phyloP scores from a whole-genome alignment of 2,329 filamentous ascomycete species.

The Verticillium longisporum region DNA sequence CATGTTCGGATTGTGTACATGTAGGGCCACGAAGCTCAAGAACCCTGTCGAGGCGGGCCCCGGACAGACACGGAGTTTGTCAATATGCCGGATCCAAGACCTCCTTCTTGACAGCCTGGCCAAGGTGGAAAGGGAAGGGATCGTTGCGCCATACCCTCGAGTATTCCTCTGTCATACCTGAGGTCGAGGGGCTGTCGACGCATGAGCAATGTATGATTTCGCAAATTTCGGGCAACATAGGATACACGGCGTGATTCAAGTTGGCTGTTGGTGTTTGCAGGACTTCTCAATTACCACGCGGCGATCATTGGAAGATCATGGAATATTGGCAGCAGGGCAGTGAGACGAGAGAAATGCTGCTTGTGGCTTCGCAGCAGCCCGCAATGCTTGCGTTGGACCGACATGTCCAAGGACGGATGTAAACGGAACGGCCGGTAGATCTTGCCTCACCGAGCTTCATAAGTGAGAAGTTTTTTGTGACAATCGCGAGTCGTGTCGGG shows the following conservation, averaged over 20 bases:
- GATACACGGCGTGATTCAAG: not conserved
- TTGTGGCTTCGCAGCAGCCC: not conserved
- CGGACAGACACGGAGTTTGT: too few species aligned
- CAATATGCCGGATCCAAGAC: too few species aligned
- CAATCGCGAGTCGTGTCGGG: not conserved
- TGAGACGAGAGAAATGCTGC: not conserved
- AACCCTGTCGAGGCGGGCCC: too few species aligned
- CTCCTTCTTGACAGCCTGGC: too few species aligned
- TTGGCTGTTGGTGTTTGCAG: not conserved
- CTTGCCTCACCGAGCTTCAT: too few species aligned
- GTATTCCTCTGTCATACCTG: too few species aligned
- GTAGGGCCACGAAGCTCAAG: too few species aligned
- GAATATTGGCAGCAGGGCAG: not conserved
- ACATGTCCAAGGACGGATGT: not conserved
- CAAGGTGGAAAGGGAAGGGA: too few species aligned
- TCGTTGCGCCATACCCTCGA: too few species aligned
- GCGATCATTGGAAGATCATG: not conserved
- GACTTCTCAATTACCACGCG: not conserved
- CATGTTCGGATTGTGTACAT: too few species aligned
- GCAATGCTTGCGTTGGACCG: too few species aligned
- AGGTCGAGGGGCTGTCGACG: too few species aligned
- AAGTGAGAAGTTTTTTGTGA: not conserved
- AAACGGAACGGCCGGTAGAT: not conserved
- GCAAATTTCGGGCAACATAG: not conserved
- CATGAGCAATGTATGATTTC: not conserved